Conservation (phyloP, 257 asterid genomes). For the Solanum virginianum region DNA sequence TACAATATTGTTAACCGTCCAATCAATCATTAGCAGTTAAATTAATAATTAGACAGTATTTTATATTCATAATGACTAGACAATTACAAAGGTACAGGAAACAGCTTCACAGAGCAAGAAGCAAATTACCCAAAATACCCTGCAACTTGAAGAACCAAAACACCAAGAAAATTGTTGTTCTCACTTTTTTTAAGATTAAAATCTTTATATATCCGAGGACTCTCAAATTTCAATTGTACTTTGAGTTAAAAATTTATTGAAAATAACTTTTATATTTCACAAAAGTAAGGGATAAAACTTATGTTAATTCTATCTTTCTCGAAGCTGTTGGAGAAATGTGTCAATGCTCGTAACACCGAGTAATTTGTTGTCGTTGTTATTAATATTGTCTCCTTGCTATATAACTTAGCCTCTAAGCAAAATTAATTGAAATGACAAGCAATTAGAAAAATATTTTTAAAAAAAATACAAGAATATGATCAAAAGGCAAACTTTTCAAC, state of each 20-base stretch:
- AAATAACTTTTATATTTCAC: not conserved
- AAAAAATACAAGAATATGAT: not conserved
- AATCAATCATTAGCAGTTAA: not conserved
- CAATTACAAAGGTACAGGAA: not conserved
- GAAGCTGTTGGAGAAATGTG: too few relatives aligned
- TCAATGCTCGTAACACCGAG: too few relatives aligned
- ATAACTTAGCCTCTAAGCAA: not conserved
- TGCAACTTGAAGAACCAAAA: not conserved
- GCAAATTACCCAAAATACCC: not conserved
- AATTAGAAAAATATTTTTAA: not conserved
- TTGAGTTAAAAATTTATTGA: not conserved
- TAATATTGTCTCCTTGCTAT: not conserved
- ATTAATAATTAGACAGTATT: not conserved
- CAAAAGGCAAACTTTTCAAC: not conserved
- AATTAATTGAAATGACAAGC: not conserved
- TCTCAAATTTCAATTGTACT: too few relatives aligned
- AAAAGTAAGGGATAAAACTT: not conserved
- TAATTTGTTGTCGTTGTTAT: not conserved
- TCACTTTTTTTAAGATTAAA: not conserved
- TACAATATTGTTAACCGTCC: not conserved
- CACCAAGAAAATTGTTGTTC: not conserved
- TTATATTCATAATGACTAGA: not conserved
- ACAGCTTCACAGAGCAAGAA: not conserved
- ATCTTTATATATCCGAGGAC: too few relatives aligned
- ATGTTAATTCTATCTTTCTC: not conserved